Percentiles rank a stretch among this genome's conserved stretches.
phyloP scores from a whole-genome alignment of 2,329 filamentous ascomycete genomes.

The Fusarium sp. region DNA sequence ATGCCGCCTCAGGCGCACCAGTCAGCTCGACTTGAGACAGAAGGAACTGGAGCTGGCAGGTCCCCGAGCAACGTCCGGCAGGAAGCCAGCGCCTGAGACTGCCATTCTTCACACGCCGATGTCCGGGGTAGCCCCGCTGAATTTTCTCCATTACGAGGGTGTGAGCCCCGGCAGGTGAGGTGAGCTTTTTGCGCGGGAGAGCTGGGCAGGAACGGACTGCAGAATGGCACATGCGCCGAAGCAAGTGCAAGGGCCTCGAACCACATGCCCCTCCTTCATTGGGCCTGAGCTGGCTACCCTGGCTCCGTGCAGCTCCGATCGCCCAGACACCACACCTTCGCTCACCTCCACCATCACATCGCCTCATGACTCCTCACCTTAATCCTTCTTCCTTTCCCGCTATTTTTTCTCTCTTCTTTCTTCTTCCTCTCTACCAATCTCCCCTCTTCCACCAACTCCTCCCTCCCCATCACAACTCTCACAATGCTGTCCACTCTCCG shows the following conservation, averaged over 20 bases:
- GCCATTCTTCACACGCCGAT: conserved; percentile 43
- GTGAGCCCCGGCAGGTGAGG: conserved; percentile 24
- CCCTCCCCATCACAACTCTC: conserved; percentile 35
- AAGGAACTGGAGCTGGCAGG: conserved; percentile 8
- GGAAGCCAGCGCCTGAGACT: conserved; percentile 22
- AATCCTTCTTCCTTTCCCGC: conserved; percentile 24
- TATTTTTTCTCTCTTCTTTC: conserved; percentile 25
- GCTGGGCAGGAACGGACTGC: conserved; percentile 18
- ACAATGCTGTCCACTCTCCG: conserved; percentile 72
- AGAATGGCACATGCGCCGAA: conserved; percentile 27
- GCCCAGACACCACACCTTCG: conserved; percentile 44
- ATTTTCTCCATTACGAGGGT: conserved; percentile 17
- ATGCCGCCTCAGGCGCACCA: conserved; percentile 47
- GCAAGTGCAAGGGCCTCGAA: conserved; percentile 39
- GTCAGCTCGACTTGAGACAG: conserved; percentile 38
- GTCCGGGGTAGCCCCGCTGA: conserved; percentile 50
- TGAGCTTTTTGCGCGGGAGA: conserved; percentile 38
- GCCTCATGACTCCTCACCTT: conserved; percentile 33
- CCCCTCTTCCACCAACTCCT: conserved; percentile 26
- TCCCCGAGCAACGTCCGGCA: conserved; percentile 2
- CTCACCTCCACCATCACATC: conserved; percentile 48
- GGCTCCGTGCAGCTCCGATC: conserved; percentile 47
- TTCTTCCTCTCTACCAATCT: conserved; percentile 34
- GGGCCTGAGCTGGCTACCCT: conserved; percentile 33
- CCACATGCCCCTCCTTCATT: conserved; percentile 31